Percentiles rank a stretch among this genome's conserved stretches.
These are phyloP conservation scores for Cladophialophora yegresii DNA, from an alignment of 2,329 filamentous ascomycete species.

Conservation along the genomic window DNA sequence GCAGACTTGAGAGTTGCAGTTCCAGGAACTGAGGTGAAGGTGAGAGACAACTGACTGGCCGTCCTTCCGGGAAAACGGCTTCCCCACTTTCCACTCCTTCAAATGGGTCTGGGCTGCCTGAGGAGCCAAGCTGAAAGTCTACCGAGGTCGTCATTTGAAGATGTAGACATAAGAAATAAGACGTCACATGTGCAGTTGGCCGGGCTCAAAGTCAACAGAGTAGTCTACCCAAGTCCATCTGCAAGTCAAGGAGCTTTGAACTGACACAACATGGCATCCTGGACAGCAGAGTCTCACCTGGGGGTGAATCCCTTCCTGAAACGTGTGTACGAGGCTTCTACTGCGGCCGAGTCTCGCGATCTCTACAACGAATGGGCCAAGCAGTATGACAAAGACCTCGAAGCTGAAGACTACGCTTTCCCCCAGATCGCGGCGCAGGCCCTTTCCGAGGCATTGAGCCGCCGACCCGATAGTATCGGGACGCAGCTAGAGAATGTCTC, in stretches of 20 bases:
- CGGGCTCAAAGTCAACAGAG: neutral
- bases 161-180: too few relatives aligned
- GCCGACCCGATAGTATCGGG: neutral
- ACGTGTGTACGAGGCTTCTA: constrained; percentile 44
- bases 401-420: constrained; percentile 46
- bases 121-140: neutral
- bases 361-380: constrained; percentile 53
- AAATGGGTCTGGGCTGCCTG: too few relatives aligned
- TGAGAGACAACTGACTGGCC: neutral
- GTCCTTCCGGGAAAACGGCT: neutral
- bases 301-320: constrained; percentile 40
- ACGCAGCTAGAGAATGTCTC: constrained; percentile 33
- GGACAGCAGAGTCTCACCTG: neutral
- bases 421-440: constrained; percentile 46
- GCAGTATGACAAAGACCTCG: constrained; percentile 49
- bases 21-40: neutral
- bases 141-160: neutral
- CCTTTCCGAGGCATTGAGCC: constrained; percentile 24
- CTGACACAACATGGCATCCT: neutral
- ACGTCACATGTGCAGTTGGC: neutral
- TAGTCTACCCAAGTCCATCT: neutral
- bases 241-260: too few relatives aligned
- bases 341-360: constrained; percentile 43
- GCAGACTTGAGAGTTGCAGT: neutral
- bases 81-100: neutral